phyloP scores from a whole-genome alignment of 2,329 filamentous ascomycete genomes.

The Dendrostoma leiphaemia region DNA sequence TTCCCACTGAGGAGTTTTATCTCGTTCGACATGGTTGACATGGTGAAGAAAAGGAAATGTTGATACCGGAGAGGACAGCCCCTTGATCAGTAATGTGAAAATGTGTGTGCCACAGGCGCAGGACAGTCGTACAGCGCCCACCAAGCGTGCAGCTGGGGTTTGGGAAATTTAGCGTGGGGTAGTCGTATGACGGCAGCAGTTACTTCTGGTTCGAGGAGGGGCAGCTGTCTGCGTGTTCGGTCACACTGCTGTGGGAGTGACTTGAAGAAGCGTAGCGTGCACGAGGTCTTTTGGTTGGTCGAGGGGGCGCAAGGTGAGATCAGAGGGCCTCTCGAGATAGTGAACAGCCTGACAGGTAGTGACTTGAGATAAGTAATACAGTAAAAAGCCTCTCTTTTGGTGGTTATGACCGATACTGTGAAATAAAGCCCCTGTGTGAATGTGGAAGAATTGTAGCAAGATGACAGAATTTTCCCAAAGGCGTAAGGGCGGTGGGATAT shows the following conservation, averaged over 20 bases:
- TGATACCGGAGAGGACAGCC: constrained; percentile 5
- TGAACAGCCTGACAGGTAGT: too few relatives aligned
- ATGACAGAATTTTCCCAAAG: too few relatives aligned
- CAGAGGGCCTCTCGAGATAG: background rate
- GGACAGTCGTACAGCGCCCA: background rate
- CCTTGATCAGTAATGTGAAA: constrained; percentile 9
- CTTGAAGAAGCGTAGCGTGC: background rate
- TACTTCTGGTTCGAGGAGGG: constrained; percentile 4
- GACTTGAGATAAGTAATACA: too few relatives aligned
- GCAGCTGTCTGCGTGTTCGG: background rate
- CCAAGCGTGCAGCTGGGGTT: background rate
- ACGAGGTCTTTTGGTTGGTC: constrained; percentile 11
- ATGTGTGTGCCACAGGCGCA: constrained; percentile 6
- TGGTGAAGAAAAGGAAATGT: constrained; percentile 6
- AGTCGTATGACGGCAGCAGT: background rate
- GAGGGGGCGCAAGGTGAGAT: background rate
- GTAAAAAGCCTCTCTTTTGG: background rate
- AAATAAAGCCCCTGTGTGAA: background rate
- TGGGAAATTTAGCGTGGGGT: constrained; percentile 17
- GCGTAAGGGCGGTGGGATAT: too few relatives aligned
- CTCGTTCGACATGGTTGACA: constrained; percentile 45
- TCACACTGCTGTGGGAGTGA: constrained; percentile 5
- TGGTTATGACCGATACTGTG: background rate
- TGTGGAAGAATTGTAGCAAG: background rate
- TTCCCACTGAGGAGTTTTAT: constrained; percentile 50